Base-by-base conservation (phyloP, 2,329 filamentous ascomycete species). In the Septoria petroselini region DNA sequence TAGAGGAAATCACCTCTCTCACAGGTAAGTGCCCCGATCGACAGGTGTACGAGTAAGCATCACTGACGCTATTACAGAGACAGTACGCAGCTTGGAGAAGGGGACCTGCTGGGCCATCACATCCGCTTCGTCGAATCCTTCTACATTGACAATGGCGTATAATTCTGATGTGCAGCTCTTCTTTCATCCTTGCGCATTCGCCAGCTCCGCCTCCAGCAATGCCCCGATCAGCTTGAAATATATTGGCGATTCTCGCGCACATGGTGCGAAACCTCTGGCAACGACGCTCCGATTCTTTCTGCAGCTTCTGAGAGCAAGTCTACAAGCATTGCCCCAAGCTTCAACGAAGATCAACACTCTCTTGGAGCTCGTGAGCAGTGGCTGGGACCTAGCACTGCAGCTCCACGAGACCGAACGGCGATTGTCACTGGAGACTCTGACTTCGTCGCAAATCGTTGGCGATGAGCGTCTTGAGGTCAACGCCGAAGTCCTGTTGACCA, bases 221-320 rank as follows among this genome's bases (percentile, higher is more conserved):
- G 74, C 76, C 1, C 75, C 74, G 17, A 85, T 91, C 58, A 84
- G 86, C 52, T 71, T 91, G 0, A 81, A 79, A 69, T 89, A 89
- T 66, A 79, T 88, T 55, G 84, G 78, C 19, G 78, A 56, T 41
- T 21, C 79, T 57, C 75, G 72, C 43, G 73, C 76, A 40, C 73
- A 79, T 21, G 34, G 39, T 4, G 71, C 80, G 7, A 65, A 74
- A 25, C 78, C 80, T 0, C 68, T 81, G 44, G 83, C 82, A 1
- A 76, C 78, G 0, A 85, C 86, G 63, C 84, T 82, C 58, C 83
- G 86, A 30, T 91, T 91, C 70, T 88, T 90, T 65, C 71, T 91
- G 6, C 80, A 86, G 61, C 80, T 82, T 60, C 82, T 91, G 50
- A 79, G 83, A 35, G 83, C 86, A 49, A 78, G 84, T 49, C 71